Percentiles rank a stretch among this genome's conserved stretches.
These are phyloP conservation scores for Kluyveromyces nonfermentans DNA, from an alignment of 805 yeast genomes.

Conservation along the genomic window DNA sequence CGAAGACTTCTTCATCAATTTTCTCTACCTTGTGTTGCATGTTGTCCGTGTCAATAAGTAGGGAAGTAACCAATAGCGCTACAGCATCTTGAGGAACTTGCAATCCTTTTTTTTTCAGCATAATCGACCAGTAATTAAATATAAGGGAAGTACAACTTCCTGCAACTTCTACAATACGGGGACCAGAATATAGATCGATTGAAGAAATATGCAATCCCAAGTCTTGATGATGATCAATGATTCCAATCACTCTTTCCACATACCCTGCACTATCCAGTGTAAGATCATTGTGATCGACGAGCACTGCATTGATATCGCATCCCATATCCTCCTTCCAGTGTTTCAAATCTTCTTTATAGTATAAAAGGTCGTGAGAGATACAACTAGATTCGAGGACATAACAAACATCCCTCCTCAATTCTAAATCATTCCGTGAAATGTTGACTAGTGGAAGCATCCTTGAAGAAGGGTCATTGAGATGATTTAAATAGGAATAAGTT, in stretches of 20 bases:
- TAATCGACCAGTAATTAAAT: conserved; percentile 46
- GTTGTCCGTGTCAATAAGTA: conserved; percentile 67
- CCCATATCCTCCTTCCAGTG: conserved; percentile 7
- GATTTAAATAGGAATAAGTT: conserved; percentile 53
- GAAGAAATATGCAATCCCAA: conserved; percentile 41
- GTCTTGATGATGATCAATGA: conserved; percentile 88
- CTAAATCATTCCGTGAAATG: conserved; percentile 56
- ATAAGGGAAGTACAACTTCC: conserved; percentile 83
- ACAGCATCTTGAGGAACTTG: conserved; percentile 29
- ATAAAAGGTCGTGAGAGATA: conserved; percentile 41
- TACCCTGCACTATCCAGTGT: conserved; percentile 38
- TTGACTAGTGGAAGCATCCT: conserved; percentile 63
- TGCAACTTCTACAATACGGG: conserved; percentile 48
- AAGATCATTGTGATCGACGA: conserved; percentile 78
- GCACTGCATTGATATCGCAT: conserved; percentile 34
- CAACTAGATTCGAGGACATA: conserved; percentile 39
- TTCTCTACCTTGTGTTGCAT: conserved; percentile 53
- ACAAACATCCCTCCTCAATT: conserved; percentile 61
- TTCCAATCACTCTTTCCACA: conserved; percentile 37
- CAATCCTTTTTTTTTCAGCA: conserved; percentile 8
- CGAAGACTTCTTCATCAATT: conserved; percentile 42
- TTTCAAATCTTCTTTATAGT: conserved; percentile 59
- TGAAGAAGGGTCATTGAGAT: conserved; percentile 26
- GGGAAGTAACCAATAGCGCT: conserved; percentile 52
- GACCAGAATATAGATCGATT: conserved; percentile 26